These are phyloP conservation scores for Colletotrichum sp. DNA, from an alignment of 2,329 filamentous ascomycete genomes.

Conservation along the genomic window DNA sequence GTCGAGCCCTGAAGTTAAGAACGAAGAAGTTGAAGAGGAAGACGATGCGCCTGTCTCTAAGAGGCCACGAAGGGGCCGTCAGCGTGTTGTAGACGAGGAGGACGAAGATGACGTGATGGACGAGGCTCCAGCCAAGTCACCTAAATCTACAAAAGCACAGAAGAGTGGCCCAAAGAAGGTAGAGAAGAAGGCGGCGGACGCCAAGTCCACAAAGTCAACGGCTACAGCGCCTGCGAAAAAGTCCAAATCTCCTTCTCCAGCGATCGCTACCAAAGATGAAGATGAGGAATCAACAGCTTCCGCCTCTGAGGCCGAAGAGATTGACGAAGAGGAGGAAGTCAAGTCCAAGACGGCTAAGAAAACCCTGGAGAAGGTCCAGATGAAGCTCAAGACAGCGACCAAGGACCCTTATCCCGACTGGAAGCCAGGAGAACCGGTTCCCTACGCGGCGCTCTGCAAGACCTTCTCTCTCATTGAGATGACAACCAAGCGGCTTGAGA, in stretches of 20 bases:
- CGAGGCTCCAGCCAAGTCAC: conserved; percentile 30
- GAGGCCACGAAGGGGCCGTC: conserved; percentile 52
- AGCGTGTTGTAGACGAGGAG: conserved; percentile 49
- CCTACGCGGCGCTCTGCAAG: conserved; percentile 91
- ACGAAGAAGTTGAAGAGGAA: conserved; percentile 51
- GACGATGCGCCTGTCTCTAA: conserved; percentile 68
- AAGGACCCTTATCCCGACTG: conserved; percentile 95
- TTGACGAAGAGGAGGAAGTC: conserved; percentile 60
- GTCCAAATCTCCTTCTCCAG: conserved; percentile 18
- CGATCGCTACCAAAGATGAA: conserved; percentile 30
- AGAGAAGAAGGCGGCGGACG: conserved; percentile 1
- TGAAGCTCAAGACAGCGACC: conserved; percentile 68
- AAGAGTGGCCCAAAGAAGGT: conserved; percentile 12
- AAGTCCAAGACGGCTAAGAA: conserved; percentile 77
- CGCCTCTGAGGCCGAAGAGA: conserved; percentile 57
- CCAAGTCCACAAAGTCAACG: conserved; percentile 28
- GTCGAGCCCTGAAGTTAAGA: conserved; percentile 25
- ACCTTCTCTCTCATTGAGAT: conserved; percentile 96
- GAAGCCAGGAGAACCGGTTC: conserved; percentile 86
- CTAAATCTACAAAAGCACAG: conserved; percentile 17
- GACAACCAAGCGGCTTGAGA: conserved; percentile 89
- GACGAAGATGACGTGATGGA: conserved; percentile 54
- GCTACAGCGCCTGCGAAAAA: not conserved
- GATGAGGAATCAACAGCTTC: conserved; percentile 31
- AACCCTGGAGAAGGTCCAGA: conserved; percentile 80